These are phyloP conservation scores for Boletus fagicola DNA, from an alignment of 768 basidiomycete genomes.

Conservation along the genomic window DNA sequence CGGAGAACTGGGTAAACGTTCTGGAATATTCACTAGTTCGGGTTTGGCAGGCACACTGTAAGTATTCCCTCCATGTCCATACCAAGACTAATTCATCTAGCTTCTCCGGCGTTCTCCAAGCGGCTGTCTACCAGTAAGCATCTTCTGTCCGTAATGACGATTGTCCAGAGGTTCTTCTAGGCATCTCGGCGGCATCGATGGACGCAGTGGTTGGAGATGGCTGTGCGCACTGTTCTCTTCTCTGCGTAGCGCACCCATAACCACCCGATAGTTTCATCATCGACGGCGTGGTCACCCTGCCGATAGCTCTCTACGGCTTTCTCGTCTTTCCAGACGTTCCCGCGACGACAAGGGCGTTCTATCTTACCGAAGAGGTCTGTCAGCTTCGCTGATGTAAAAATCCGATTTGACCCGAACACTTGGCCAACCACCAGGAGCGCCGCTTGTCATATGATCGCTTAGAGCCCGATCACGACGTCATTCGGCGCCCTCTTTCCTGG, in stretches of 20 bases:
- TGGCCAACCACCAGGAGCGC: conserved; percentile 45
- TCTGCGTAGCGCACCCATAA: not conserved
- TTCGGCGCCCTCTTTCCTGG: conserved; percentile 47
- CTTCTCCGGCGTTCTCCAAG: conserved; percentile 66
- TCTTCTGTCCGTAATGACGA: not conserved
- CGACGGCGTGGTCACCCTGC: conserved; percentile 68
- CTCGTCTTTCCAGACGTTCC: conserved; percentile 73
- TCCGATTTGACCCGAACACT: not conserved
- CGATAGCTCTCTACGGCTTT: conserved; percentile 71
- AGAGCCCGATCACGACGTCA: conserved; percentile 38
- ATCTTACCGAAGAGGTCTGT: conserved; percentile 55
- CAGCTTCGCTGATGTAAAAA: not conserved
- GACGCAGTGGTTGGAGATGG: conserved; percentile 69
- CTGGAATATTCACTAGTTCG: conserved; percentile 68
- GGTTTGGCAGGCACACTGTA: conserved; percentile 62
- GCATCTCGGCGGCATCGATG: conserved; percentile 48
- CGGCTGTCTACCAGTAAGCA: conserved; percentile 55
- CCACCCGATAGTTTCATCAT: conserved; percentile 52
- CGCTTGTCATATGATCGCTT: conserved; percentile 50
- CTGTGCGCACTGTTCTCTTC: conserved; percentile 36
- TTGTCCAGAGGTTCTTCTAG: conserved; percentile 19
- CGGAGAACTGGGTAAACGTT: conserved; percentile 67
- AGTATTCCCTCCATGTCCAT: conserved; percentile 8
- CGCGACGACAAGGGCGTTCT: conserved; percentile 59
- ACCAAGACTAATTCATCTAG: conserved; percentile 30